Evolutionary conservation across 345 rosid species (phyloP).

Genomic region (Orychophragmus violaceus): DNA sequence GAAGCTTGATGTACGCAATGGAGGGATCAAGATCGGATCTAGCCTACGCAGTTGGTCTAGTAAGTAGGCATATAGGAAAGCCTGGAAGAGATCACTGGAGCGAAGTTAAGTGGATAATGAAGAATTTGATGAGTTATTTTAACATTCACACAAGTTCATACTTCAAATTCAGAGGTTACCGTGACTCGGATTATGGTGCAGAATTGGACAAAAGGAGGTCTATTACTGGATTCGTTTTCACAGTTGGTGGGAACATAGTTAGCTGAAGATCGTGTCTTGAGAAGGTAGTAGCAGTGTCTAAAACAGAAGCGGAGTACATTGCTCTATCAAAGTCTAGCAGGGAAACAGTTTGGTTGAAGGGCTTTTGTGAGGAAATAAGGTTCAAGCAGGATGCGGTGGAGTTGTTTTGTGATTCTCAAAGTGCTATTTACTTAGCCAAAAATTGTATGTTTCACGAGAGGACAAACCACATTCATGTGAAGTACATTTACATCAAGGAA

Average conservation of each 20-base stretch:
- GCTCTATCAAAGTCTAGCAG: no score
- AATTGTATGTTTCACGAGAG: no score
- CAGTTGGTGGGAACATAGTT: neutral
- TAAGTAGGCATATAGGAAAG: neutral
- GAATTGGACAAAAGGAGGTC: neutral
- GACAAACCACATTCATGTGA: neutral
- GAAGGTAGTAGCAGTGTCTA: neutral
- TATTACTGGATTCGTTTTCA: neutral
- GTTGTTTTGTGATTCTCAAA: neutral
- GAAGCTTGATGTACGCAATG: neutral
- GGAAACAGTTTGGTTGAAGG: no score
- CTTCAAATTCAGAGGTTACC: neutral
- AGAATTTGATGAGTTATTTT: neutral
- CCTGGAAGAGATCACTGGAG: neutral
- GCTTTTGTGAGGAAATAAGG: no score
- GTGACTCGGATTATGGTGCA: neutral
- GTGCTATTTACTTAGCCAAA: neutral
- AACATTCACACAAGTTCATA: neutral
- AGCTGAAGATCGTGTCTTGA: neutral
- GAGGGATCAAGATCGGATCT: neutral
- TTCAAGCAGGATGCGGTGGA: neutral
- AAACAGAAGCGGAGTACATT: no score
- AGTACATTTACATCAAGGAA: neutral
- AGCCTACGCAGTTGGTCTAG: no score
- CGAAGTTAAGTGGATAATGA: neutral